Percentiles rank a stretch among this genome's conserved stretches.
Conservation (phyloP, 495 filamentous ascomycete genomes). For the Chaetomium cochliodes region DNA sequence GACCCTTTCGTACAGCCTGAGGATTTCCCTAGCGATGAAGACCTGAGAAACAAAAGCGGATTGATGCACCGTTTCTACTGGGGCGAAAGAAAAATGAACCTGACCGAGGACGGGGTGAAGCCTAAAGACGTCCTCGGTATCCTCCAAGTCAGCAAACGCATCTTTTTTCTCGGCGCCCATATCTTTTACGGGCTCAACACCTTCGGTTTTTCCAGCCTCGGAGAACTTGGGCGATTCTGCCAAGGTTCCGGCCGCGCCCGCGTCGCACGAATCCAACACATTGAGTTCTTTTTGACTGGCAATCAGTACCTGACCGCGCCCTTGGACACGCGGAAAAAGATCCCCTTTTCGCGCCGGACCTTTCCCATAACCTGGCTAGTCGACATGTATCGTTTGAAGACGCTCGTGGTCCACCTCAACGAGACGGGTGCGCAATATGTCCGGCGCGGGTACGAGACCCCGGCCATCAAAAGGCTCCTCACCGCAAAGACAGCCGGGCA, state of each 20-base stretch:
- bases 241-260: constrained; percentile 36
- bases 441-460: constrained; percentile 34
- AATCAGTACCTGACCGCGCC: constrained; percentile 27
- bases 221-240: constrained; percentile 43
- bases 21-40: constrained; percentile 21
- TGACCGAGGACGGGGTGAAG: constrained; percentile 25
- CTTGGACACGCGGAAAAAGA: background rate
- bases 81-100: constrained; percentile 28
- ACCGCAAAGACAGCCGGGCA: constrained; percentile 32
- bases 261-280: constrained; percentile 37
- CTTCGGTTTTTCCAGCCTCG: constrained; percentile 46
- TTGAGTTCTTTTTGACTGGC: constrained; percentile 39
- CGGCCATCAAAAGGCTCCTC: constrained; percentile 21
- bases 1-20: constrained; percentile 33
- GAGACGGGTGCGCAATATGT: constrained; percentile 27
- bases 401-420: constrained; percentile 38
- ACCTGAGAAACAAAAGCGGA: constrained; percentile 22
- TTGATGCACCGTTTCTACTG: constrained; percentile 37
- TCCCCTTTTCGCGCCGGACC: constrained; percentile 32
- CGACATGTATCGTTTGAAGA: constrained; percentile 36
- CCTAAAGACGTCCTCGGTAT: constrained; percentile 32
- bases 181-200: constrained; percentile 47
- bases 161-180: constrained; percentile 38
- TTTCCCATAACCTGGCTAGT: constrained; percentile 30
- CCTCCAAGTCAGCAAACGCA: constrained; percentile 37